These are phyloP conservation scores for Cydonia oblonga DNA, from an alignment of 331 rosid species.

Conservation along the genomic window DNA sequence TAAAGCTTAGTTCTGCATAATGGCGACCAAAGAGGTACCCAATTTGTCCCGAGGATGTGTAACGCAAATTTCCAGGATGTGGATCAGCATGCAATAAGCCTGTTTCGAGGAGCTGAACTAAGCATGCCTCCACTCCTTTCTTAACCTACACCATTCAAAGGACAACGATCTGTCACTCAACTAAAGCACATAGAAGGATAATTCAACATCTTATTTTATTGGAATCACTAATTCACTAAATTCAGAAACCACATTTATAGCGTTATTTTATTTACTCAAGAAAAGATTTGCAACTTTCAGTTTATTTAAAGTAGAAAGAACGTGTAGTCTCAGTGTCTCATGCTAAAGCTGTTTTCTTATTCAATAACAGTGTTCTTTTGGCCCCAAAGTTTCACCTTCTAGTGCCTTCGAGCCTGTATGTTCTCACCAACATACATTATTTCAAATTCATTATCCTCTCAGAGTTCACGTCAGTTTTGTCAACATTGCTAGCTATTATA, in stretches of 20 bases:
- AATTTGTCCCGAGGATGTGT: constrained; percentile 73
- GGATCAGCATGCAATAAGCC: constrained; percentile 98
- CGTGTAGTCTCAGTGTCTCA: neutral
- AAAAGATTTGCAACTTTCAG: neutral
- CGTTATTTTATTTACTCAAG: neutral
- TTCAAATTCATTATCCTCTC: neutral
- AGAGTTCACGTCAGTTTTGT: neutral
- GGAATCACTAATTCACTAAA: neutral
- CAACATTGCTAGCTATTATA: neutral
- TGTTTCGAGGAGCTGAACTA: constrained; percentile 93
- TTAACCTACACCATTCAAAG: constrained; percentile 47
- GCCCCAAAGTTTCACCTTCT: neutral
- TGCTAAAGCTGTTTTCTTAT: neutral
- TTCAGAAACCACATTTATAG: neutral
- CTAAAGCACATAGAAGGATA: neutral
- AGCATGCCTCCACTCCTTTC: constrained; percentile 86
- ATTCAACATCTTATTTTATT: neutral
- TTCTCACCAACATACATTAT: neutral
- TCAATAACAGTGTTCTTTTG: neutral
- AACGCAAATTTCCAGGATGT: constrained; percentile 94
- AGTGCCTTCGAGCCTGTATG: neutral
- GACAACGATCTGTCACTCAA: neutral
- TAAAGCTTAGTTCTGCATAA: constrained; percentile 4
- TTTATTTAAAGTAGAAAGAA: neutral
- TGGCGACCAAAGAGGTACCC: constrained; percentile 39